phyloP scores from a whole-genome alignment of 148 eudicot species.

The Cornus suecica region DNA sequence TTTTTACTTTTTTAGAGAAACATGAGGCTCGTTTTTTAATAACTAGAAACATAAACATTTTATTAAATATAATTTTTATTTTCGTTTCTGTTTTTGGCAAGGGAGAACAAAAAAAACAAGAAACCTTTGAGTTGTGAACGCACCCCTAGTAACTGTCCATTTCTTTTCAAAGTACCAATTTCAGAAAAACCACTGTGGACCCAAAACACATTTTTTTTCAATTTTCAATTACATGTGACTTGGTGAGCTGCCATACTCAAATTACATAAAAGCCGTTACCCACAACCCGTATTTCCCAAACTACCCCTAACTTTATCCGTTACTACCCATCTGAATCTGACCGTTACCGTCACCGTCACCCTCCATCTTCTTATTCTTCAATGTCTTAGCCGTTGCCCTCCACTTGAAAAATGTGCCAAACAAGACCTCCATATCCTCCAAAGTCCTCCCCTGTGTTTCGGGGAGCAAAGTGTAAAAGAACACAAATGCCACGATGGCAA shows the following conservation, averaged over 20 bases:
- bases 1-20: no score
- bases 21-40: no score
- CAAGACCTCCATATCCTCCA: constrained; percentile 56
- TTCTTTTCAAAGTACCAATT: neutral
- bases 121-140: no score
- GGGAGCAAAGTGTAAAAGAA: constrained; percentile 55
- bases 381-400: constrained; percentile 16
- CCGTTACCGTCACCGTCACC: neutral
- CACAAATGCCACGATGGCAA: constrained; percentile 37
- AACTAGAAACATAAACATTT: no score
- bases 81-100: no score
- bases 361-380: constrained; percentile 1
- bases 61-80: no score
- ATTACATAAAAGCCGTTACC: neutral
- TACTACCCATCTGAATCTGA: constrained; percentile 14
- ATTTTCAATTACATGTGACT: neutral
- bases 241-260: neutral
- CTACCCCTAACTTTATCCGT: neutral
- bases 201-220: neutral
- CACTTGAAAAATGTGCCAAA: constrained; percentile 49
- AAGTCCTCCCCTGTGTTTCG: constrained; percentile 54
- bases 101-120: no score
- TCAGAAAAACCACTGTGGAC: neutral
- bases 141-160: no score
- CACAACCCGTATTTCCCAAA: neutral